Conservation (phyloP, 257 asterid species). For the Ligustrum vulgare region DNA sequence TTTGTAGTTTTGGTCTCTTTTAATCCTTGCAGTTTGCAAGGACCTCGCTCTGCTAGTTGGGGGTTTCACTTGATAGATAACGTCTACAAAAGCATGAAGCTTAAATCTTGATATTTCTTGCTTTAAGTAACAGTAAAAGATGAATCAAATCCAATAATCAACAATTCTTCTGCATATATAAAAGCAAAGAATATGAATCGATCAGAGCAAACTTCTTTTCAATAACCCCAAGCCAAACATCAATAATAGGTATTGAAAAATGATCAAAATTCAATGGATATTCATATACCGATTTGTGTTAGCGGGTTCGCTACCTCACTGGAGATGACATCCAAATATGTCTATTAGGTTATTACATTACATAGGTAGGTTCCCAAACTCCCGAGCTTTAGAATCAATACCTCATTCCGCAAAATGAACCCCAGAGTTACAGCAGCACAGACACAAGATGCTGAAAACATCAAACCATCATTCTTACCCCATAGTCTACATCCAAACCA, state of each 20-base stretch:
- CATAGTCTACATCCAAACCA: constrained; percentile 83
- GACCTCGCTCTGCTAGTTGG: too few species aligned
- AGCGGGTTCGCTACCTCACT: constrained; percentile 55
- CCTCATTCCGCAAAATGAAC: constrained; percentile 67
- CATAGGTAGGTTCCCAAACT: constrained; percentile 79
- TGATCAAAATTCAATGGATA: background rate
- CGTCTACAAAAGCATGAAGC: background rate
- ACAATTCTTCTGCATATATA: background rate
- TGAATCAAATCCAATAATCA: background rate
- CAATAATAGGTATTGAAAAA: background rate
- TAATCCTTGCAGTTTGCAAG: too few species aligned
- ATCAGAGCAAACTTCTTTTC: background rate
- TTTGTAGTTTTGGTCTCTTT: too few species aligned
- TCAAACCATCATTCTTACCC: constrained; percentile 51
- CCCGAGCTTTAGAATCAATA: constrained; percentile 85
- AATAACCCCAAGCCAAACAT: background rate
- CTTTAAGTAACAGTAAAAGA: background rate
- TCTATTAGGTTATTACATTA: constrained; percentile 88
- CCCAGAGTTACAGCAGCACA: constrained; percentile 14
- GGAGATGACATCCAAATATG: constrained; percentile 99
- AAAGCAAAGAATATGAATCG: background rate
- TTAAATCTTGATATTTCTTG: background rate
- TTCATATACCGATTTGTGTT: constrained; percentile 5
- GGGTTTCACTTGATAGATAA: background rate
- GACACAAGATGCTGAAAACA: background rate